These are phyloP conservation scores for Metschnikowia similis DNA, from an alignment of 805 yeast species.

Conservation along the genomic window DNA sequence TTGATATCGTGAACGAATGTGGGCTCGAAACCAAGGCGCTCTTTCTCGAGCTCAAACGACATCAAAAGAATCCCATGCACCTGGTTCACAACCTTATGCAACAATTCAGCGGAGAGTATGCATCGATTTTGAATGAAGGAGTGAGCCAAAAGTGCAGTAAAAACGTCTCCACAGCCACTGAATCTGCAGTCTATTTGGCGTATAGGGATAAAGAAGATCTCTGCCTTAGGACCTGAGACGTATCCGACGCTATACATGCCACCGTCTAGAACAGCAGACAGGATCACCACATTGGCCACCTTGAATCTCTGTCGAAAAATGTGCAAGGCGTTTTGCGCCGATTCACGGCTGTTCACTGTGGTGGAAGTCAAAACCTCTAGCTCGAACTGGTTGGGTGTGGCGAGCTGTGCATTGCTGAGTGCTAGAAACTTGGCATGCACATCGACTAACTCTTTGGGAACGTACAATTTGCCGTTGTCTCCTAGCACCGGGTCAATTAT, in stretches of 20 bases:
- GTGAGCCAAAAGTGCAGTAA: constrained; percentile 58
- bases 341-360: constrained; percentile 34
- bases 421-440: constrained; percentile 53
- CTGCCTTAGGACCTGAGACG: constrained; percentile 3
- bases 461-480: constrained; percentile 82
- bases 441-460: constrained; percentile 52
- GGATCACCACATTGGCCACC: constrained; percentile 53
- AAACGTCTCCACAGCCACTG: constrained; percentile 74
- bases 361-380: constrained; percentile 62
- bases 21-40: constrained; percentile 14
- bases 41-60: constrained; percentile 21
- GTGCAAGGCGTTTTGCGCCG: constrained; percentile 36
- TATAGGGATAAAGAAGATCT: constrained; percentile 37
- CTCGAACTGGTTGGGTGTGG: constrained; percentile 92
- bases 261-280: constrained; percentile 46
- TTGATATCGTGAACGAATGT: constrained; percentile 31
- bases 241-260: constrained; percentile 41
- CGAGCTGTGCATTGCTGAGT: constrained; percentile 47
- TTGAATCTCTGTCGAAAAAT: constrained; percentile 42
- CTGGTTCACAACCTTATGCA: constrained; percentile 24
- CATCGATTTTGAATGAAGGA: constrained; percentile 29
- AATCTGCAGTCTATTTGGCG: constrained; percentile 54
- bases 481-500: constrained; percentile 90
- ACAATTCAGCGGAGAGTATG: constrained; percentile 21
- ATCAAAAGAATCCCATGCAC: constrained; percentile 26